Evolutionary conservation across 345 rosid genomes (phyloP), one percentile per base, ranked within the genome.

Genomic region (Noccaea bulbosa): DNA sequence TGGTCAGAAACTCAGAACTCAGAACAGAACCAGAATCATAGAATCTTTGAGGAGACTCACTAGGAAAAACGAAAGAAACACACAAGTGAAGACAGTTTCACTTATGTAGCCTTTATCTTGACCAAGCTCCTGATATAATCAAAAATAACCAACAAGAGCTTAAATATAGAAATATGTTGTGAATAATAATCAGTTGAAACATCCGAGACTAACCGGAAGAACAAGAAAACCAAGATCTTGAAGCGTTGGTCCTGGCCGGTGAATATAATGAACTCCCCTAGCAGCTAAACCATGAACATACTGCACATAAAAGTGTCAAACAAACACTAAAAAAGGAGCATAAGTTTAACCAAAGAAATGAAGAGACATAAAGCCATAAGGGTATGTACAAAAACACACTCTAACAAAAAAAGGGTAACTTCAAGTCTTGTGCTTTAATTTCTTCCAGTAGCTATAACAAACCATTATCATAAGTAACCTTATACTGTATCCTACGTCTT

Each of bases 251-350:
- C 97, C 99, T 5, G 99, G 99, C 22, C 80, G 78, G 64, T 94
- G 99, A 57, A 94, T 48, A 74, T 91, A 94, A 78, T 91, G 99
- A 74, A 94, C 96, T 79, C 99, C 99, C 37, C 89, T 79, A 12
- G 97, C 99, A 71, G 99, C 91, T 73, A 81, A 69, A 27, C 85
- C 92, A 81, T 94, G 99, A 69, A 93, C 75, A 69, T 94, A 94
- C 99, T 91, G 97, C 71, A 44, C 51, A 44, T 10, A 2, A 10
- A 20, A 48, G 6, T 48, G 32, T 65, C 52, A 55, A 71, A 33
- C 22, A 30, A 48, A 11, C 6, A 40, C 8, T 41, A 37, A 22
- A 35, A 64, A 4, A 5, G 8, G 4, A 45, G 11, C 16, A 20
- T 11, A 0, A 35, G 43, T 6, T 27, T 0, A 30, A 43, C 11